Evolutionary conservation across 192 early-diverging fungal genomes (phyloP).

Genomic region (Fimicolochytrium jonesii): DNA sequence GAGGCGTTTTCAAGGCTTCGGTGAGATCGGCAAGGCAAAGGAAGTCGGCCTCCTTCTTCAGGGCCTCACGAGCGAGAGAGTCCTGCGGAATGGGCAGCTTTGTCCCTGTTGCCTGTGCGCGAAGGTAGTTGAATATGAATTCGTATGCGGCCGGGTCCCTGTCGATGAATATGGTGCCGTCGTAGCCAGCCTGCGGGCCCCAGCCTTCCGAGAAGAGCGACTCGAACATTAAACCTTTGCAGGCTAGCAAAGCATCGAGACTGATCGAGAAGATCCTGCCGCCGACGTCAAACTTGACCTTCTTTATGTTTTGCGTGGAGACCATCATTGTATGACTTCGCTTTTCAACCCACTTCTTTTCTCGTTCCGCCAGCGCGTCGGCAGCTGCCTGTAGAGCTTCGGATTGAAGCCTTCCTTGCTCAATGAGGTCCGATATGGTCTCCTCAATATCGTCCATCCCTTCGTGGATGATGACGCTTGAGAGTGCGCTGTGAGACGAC

Average conservation of each 20-base stretch:
- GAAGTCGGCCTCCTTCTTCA: background rate
- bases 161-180: background rate
- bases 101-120: background rate
- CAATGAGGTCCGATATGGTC: too few species aligned
- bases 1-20: background rate
- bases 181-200: background rate
- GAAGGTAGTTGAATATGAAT: slow-evolving; percentile 3
- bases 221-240: background rate
- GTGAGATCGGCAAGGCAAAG: background rate
- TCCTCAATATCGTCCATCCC: too few species aligned
- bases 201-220: background rate
- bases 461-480: too few species aligned
- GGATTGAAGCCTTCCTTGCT: too few species aligned
- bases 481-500: too few species aligned
- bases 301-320: too few species aligned
- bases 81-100: background rate
- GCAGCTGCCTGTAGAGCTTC: too few species aligned
- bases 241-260: background rate
- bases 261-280: background rate
- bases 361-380: too few species aligned
- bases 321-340: too few species aligned
- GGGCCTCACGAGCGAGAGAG: background rate
- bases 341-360: too few species aligned
- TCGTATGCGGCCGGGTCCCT: background rate
- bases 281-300: slow-evolving; percentile 11